Base-by-base conservation (phyloP, 371 early-diverging fungal genomes). In the Rhizopus stolonifer region DNA sequence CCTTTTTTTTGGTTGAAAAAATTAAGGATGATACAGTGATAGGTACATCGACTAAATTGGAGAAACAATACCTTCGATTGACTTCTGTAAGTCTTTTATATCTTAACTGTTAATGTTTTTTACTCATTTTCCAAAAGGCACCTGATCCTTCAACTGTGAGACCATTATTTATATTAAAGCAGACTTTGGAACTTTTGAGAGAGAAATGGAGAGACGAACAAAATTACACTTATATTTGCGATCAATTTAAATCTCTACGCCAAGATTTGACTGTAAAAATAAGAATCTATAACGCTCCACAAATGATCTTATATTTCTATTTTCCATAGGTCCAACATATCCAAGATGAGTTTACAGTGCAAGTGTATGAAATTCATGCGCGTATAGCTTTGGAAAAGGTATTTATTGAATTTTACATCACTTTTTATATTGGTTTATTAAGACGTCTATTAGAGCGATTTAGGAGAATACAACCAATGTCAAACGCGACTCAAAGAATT, bases 391-490 rank as follows among this genome's bases (percentile, higher is more conserved):
- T 97, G 43, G 95, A 95, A 69, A 92, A 86, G 79, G 89, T 87
- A 61, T 40, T 32, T 25, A 26, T 7, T 21, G 24, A 31, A 40
- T 24, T n/a, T 29, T 11, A 26, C 11, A 19, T 1, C 9, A 1
- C 7, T 9, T 18, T 14, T 17, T 21, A 29, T 58, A 36, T 36
- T 1, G 14, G 9, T 11, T 15, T 36, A 14, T 15, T 36, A n/a
- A 36, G 14, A 4, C n/a, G 29, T 64, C 1, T 18, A 46, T 40
- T 58, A 31, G 89, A 82, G 87, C 32, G 98, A 98, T 70, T 74
- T 98, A 22, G 95, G 96, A 50, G 98, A 98, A 77, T 98, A 88
- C 67, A 96, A 98, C 55, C 94, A 95, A 61, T 96, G 97, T 65
- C 95, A 95, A 68, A 92, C 92, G 1, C 94, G 96, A 65, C 71